A percentile compares a stretch with the other conserved stretches of the same genome.
Conservation (phyloP, 129 eudicot genomes). For the Centrapalus pauciflorus region DNA sequence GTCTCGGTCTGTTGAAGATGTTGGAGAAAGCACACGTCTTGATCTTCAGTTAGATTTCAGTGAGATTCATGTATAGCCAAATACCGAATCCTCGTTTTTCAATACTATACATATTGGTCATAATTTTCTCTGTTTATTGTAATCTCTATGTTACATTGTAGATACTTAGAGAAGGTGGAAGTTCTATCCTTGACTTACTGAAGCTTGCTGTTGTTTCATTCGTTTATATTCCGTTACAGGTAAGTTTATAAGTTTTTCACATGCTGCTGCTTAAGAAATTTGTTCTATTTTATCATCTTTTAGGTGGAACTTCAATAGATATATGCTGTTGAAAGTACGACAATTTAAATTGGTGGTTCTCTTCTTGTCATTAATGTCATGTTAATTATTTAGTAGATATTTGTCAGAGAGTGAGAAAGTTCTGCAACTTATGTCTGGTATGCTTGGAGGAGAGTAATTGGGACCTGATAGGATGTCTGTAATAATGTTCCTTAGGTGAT, state of each 20-base stretch:
- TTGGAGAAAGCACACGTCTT: constrained; percentile 72
- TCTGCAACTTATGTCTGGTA: background rate
- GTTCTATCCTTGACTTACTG: constrained; percentile 59
- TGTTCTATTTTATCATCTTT: constrained; percentile 2
- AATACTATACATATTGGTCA: background rate
- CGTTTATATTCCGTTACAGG: constrained; percentile 75
- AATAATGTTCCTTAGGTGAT: no score
- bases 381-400: background rate
- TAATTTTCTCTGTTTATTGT: constrained; percentile 4
- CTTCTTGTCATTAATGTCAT: background rate
- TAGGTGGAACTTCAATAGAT: background rate
- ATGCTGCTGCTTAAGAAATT: background rate
- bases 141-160: constrained; percentile 33
- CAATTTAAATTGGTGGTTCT: background rate
- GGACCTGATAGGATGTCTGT: no score
- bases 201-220: constrained; percentile 72
- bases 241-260: constrained; percentile 17
- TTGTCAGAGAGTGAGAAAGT: background rate
- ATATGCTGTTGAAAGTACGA: background rate
- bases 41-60: constrained; percentile 82
- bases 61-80: constrained; percentile 73
- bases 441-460: no score
- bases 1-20: constrained; percentile 67
- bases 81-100: background rate
- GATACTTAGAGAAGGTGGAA: constrained; percentile 68